These are phyloP conservation scores for Purpureocillium lavendulum DNA, from an alignment of 2,329 filamentous ascomycete species.

Conservation along the genomic window DNA sequence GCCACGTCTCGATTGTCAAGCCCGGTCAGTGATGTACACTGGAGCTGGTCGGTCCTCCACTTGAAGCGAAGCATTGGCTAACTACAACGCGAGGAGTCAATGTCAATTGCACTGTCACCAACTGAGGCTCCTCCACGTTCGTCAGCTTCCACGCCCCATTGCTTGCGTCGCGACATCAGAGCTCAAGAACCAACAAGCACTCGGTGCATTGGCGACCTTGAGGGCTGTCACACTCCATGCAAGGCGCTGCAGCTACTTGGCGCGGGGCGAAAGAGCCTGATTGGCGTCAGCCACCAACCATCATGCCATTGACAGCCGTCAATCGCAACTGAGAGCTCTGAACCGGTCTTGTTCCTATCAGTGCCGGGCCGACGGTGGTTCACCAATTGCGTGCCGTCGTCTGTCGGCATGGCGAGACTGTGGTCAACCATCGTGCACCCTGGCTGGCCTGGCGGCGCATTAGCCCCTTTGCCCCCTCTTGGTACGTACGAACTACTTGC, in stretches of 20 bases:
- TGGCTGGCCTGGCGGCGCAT: no score
- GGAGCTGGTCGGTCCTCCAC: no score
- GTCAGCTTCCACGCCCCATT: background rate
- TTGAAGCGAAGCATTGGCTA: no score
- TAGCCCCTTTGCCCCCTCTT: no score
- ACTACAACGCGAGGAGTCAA: no score
- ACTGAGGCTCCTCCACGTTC: background rate
- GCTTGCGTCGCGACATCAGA: background rate
- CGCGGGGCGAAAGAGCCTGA: background rate
- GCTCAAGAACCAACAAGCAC: background rate
- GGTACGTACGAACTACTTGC: no score
- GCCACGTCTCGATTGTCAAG: no score
- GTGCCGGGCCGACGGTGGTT: background rate
- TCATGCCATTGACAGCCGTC: background rate
- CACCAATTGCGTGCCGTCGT: background rate
- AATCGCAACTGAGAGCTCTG: background rate
- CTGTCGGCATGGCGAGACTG: background rate
- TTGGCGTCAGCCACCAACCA: background rate
- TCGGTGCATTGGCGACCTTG: background rate
- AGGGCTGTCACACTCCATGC: slow-evolving; percentile 1
- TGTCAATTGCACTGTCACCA: background rate
- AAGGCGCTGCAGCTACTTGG: slow-evolving; percentile 1
- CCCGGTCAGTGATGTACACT: no score
- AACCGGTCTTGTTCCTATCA: background rate
- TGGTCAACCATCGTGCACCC: background rate